Evolutionary conservation across 2,329 filamentous ascomycete genomes (phyloP).

Genomic region (Cytospora leucostoma): DNA sequence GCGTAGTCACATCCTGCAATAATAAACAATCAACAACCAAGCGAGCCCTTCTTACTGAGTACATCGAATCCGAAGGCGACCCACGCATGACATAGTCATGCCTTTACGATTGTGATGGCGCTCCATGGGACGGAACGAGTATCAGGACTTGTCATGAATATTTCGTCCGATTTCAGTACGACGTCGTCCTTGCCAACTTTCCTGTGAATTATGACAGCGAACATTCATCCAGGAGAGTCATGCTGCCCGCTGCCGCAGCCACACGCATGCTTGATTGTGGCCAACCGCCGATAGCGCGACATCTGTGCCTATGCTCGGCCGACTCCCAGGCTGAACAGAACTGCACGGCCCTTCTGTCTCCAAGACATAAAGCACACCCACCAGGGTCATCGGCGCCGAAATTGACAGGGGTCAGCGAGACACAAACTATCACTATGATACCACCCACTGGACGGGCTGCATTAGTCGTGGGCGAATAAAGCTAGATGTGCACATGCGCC

Average conservation of each 20-base stretch:
- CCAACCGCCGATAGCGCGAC: background rate
- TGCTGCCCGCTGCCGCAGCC: background rate
- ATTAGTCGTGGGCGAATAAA: background rate
- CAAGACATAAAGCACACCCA: background rate
- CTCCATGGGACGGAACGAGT: background rate
- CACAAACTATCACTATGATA: background rate
- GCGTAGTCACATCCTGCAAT: constrained; percentile 2
- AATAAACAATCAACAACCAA: background rate
- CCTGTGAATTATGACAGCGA: too few relatives aligned
- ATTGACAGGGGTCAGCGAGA: background rate
- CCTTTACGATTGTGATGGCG: background rate
- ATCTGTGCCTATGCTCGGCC: too few relatives aligned
- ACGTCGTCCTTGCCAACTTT: too few relatives aligned
- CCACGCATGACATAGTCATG: too few relatives aligned
- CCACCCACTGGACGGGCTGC: background rate
- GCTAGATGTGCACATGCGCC: background rate
- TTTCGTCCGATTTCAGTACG: too few relatives aligned
- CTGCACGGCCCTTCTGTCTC: background rate
- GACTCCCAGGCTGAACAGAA: too few relatives aligned
- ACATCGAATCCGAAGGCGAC: background rate
- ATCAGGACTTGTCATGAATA: background rate
- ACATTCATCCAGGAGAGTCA: too few relatives aligned
- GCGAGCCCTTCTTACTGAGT: background rate
- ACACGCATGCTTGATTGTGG: background rate
- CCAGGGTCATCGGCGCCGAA: background rate